phyloP scores from a whole-genome alignment of 164 flowering plant species.

The Nelumbo lutea region DNA sequence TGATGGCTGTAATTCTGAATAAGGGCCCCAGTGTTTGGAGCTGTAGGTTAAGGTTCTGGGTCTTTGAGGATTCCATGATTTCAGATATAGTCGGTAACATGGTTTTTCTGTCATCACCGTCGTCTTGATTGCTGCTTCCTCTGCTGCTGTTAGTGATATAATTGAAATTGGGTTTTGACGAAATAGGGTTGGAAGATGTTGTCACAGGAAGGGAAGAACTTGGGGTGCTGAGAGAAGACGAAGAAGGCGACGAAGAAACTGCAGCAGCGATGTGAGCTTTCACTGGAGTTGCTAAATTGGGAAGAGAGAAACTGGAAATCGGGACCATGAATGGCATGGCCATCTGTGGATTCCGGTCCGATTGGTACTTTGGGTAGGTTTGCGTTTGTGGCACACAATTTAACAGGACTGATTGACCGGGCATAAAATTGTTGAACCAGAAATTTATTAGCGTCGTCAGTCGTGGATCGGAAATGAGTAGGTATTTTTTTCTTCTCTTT shows the following conservation, averaged over 20 bases:
- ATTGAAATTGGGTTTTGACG: constrained; percentile 7
- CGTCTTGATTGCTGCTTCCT: background rate
- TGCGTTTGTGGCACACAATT: no score
- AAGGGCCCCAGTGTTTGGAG: constrained; percentile 79
- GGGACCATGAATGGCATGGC: background rate
- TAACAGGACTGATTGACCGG: no score
- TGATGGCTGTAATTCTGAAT: constrained; percentile 72
- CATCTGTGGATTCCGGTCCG: background rate
- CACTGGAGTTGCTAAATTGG: background rate
- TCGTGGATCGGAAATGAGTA: no score
- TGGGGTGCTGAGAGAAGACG: background rate
- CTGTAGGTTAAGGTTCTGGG: constrained; percentile 61
- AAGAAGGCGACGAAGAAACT: background rate
- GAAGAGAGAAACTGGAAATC: background rate
- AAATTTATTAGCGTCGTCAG: no score
- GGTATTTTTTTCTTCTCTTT: no score
- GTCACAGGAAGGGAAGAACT: constrained; percentile 4
- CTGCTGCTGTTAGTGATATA: background rate
- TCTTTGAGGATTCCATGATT: constrained; percentile 49
- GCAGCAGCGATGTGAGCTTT: background rate
- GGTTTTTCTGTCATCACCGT: background rate
- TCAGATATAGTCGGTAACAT: constrained; percentile 63
- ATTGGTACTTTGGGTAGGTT: no score
- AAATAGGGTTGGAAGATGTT: constrained; percentile 3
- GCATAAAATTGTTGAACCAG: no score